A percentile compares a stretch with the other conserved stretches of the same genome.
These are phyloP conservation scores for Pyrus communis DNA, from an alignment of 306 rosid genomes.

Conservation along the genomic window DNA sequence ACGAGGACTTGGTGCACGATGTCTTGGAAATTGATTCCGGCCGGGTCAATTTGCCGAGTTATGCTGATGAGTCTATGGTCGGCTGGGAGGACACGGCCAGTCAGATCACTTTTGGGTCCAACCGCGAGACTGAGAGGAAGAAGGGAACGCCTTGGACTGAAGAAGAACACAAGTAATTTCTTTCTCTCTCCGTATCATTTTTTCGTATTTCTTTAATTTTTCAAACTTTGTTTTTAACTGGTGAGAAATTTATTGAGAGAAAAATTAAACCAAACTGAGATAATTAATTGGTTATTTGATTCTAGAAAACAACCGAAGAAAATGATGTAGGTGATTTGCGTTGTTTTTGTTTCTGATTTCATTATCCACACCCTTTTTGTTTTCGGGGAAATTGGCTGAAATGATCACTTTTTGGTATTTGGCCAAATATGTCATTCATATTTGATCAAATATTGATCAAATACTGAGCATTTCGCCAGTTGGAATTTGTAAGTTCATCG, in stretches of 20 bases:
- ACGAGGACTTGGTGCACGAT: constrained; percentile 58
- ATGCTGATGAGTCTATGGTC: constrained; percentile 40
- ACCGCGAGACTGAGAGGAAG: constrained; percentile 61
- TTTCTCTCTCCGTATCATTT: neutral
- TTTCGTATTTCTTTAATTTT: neutral
- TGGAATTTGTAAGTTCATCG: neutral
- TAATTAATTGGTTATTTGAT: neutral
- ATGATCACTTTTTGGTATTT: neutral
- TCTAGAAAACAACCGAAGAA: neutral
- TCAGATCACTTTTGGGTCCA: constrained; percentile 64
- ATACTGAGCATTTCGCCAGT: neutral
- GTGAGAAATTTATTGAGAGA: neutral
- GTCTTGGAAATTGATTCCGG: constrained; percentile 71
- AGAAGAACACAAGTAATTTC: constrained; percentile 67
- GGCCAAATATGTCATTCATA: neutral
- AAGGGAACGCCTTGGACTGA: constrained; percentile 89
- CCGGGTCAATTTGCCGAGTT: constrained; percentile 56
- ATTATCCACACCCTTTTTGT: neutral
- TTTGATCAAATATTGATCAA: too few species aligned
- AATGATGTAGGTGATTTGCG: neutral
- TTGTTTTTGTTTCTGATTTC: neutral
- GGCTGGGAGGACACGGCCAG: constrained; percentile 63
- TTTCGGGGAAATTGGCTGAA: neutral
- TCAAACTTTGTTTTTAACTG: neutral
- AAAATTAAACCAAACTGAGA: neutral